These are phyloP conservation scores for Leccinum pellstonianum DNA, from an alignment of 768 basidiomycete genomes.

Conservation along the genomic window DNA sequence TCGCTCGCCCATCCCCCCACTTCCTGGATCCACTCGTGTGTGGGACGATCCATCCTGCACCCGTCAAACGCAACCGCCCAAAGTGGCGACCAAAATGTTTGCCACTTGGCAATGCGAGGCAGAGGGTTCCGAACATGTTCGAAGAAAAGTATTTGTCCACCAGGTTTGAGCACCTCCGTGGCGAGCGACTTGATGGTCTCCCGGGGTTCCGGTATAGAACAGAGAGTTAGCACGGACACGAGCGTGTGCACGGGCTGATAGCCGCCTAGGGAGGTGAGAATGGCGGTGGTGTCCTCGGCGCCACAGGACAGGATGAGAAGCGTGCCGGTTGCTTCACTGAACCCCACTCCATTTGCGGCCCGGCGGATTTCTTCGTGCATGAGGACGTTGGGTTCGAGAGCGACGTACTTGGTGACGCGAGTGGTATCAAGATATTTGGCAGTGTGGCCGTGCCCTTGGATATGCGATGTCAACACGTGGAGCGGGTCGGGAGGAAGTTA, in stretches of 20 bases:
- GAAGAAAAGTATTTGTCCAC: conserved; percentile 63
- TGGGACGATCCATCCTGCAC: conserved; percentile 60
- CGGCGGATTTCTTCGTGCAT: conserved; percentile 61
- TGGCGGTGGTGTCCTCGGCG: conserved; percentile 54
- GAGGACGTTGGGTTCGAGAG: conserved; percentile 64
- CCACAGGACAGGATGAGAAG: conserved; percentile 61
- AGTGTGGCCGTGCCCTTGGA: conserved; percentile 63
- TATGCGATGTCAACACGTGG: neutral
- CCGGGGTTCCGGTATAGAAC: conserved; percentile 52
- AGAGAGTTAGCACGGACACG: conserved; percentile 51
- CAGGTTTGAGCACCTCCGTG: conserved; percentile 55
- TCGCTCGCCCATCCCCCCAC: conserved; percentile 49
- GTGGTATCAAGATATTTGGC: conserved; percentile 55
- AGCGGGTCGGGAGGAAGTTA: neutral
- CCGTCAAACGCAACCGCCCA: conserved; percentile 64
- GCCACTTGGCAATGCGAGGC: conserved; percentile 66
- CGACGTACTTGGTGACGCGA: conserved; percentile 62
- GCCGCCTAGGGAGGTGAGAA: conserved; percentile 41
- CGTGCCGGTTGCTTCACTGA: conserved; percentile 48
- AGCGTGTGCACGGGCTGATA: conserved; percentile 54
- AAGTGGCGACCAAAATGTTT: conserved; percentile 67
- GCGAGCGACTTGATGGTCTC: conserved; percentile 46
- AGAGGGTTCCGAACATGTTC: conserved; percentile 65
- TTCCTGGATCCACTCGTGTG: conserved; percentile 45
- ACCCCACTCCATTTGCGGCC: conserved; percentile 51